Evolutionary conservation across 257 asterid genomes (phyloP), one percentile per base, ranked within the genome.

Genomic region (Ballota nigra): DNA sequence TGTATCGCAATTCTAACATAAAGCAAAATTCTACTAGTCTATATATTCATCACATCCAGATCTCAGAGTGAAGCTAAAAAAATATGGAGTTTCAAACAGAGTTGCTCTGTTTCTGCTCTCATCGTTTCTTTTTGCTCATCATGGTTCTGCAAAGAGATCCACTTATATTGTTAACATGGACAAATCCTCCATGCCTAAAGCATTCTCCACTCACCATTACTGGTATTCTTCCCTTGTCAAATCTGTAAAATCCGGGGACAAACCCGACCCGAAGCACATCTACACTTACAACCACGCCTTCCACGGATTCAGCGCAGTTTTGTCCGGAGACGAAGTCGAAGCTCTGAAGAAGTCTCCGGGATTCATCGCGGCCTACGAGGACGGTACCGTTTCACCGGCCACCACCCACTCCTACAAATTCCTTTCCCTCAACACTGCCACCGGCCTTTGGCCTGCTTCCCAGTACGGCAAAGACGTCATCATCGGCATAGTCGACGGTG

Each of bases 381-480:
- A 38, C 15, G 45, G 45, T 2, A 0, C 1, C 15, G 12, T 38
- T 2, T 1, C 45, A 38, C 45, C 45, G 15, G 45, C 4, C 45
- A 38, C 45, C 45, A 38, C 45, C 45, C 45, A 38, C 45, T 8
- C 45, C 45, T 38, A 38, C 45, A 38, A 38, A 38, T 38, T 38
- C 45, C 45, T 38, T 38, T 8, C 13, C 45, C 45, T 38, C 15
- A 38, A 38, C 45, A 38, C 45, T 0, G 72, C 75, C 0, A 12
- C 79, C 4, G 84, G 84, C 6, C 29, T 80, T 9, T 80, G 84
- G 84, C 84, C 81, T 0, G 84, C 84, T 0, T 76, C 84, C 8
- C 13, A 70, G 4, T 77, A 77, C 26, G 85, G 85, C 8, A 74
- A 77, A 52, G 80, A 81, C 13, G 85, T 77, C 45, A 77, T 81